Base-by-base conservation (phyloP, 108 stramenopile species). In the Chaetoceros tenuissimus region DNA sequence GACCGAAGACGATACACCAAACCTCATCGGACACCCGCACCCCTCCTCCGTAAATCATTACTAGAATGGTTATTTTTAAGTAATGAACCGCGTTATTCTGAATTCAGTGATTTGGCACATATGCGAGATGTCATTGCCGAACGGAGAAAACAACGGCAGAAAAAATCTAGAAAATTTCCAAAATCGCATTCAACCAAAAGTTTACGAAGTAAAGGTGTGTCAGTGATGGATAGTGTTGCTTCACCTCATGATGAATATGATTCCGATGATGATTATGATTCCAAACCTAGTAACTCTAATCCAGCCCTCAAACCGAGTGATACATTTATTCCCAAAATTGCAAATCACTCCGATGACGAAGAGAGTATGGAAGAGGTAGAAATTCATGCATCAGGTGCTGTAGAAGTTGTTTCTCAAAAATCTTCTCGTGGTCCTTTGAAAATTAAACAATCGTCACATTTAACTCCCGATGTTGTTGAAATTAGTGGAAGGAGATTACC, bases 11-110 rank as follows among this genome's bases (percentile, higher is more conserved):
- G 58, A 47, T 19, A 24, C 16, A 20, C 43, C 43, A 45, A 59
- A 25, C 44, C 27, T 7, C 26, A 28, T 20, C 19, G 43, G 24
- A 59, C 43, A n/a, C 43, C 58, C 17, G 46, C 58, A 20, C 58
- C 58, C 1, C 58, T 46, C 16, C 24, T 59, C n/a, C 46, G 43
- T 16, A 31, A 31, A 24, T 17, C 31, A 23, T 3, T 48, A 45
- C 20, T 45, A 3, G 58, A 59, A 47, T 59, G 58, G 58, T 18
- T 59, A 17, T 59, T 59, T 24, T 16, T 59, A 1, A 59, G 58
- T 27, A 59, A 28, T 3, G 58, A 59, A 24, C 58, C 58, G 45
- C 23, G 24, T n/a, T 59, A 59, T 48, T 48, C 18, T 17, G 58
- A 59, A 21, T 59, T 47, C 18, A 17, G n/a, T 1, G 58, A 27